phyloP scores from a whole-genome alignment of 139 green algal species.

The Chlorella sp. region DNA sequence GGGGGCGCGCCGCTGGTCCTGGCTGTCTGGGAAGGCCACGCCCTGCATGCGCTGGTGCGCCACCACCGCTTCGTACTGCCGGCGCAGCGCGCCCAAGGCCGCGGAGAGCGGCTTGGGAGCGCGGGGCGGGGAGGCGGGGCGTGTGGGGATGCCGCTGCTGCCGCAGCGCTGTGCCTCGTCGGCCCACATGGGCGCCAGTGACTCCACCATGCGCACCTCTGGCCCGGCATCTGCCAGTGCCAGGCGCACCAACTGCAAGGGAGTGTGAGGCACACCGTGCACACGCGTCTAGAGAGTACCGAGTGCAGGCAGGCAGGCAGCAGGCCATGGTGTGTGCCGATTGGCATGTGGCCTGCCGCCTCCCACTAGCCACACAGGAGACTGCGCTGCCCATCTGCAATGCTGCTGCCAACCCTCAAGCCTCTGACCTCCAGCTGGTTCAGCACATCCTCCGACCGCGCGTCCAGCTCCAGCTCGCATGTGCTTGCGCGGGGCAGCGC shows the following conservation, averaged over 20 bases:
- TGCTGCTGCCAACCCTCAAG: too few relatives aligned
- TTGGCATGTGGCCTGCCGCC: neutral
- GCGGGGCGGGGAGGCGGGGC: constrained; percentile 58
- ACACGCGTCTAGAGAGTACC: too few relatives aligned
- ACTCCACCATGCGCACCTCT: constrained; percentile 74
- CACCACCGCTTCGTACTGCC: constrained; percentile 12
- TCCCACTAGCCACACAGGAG: neutral
- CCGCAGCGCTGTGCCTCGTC: constrained; percentile 68
- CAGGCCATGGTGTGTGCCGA: neutral
- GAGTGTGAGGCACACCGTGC: too few relatives aligned
- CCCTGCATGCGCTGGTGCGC: too few relatives aligned
- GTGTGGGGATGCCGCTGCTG: constrained; percentile 40
- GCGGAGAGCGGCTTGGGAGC: constrained; percentile 31
- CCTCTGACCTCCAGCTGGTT: constrained; percentile 70
- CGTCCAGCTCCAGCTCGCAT: constrained; percentile 86
- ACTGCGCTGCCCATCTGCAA: too few relatives aligned
- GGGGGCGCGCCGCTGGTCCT: neutral
- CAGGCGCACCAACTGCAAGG: constrained; percentile 58
- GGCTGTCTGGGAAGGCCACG: too few relatives aligned
- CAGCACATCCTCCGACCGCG: constrained; percentile 73
- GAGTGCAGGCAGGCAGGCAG: neutral
- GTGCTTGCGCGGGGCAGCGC: too few relatives aligned
- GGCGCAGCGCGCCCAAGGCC: constrained; percentile 9
- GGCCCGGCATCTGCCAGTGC: constrained; percentile 58
- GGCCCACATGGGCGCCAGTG: constrained; percentile 88